Evolutionary conservation across 2,329 filamentous ascomycete species (phyloP).

Genomic region (Calonectria montana): DNA sequence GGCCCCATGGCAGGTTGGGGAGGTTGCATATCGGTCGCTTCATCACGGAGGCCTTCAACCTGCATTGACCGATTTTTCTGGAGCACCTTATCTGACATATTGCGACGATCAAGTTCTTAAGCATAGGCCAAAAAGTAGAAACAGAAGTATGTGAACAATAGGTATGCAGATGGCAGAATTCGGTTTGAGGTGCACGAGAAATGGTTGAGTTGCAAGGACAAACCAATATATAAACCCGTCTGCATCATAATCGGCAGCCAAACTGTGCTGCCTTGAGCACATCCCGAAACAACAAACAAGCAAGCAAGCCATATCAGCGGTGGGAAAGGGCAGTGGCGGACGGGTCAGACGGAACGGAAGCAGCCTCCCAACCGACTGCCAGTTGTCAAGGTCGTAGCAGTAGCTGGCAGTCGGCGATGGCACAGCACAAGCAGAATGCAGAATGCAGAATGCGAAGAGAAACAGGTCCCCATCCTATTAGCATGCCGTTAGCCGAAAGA

Average conservation of each 20-base stretch:
- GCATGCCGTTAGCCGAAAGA: not conserved
- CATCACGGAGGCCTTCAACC: not conserved
- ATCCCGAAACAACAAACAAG: not conserved
- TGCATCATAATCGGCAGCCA: not conserved
- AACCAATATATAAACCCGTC: not conserved
- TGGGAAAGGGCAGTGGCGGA: not conserved
- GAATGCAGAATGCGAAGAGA: not conserved
- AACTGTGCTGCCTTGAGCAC: not conserved
- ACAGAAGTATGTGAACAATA: not conserved
- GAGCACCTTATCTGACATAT: not conserved
- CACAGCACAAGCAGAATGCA: not conserved
- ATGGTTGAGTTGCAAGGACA: too few relatives aligned
- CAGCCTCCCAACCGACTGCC: not conserved
- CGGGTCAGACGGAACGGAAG: slow-evolving; percentile 10
- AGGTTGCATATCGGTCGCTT: too few relatives aligned
- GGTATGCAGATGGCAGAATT: not conserved
- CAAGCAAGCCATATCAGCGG: not conserved
- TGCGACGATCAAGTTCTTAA: not conserved
- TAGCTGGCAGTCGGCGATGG: slow-evolving; percentile 3
- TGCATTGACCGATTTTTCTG: not conserved
- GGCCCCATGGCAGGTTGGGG: not conserved
- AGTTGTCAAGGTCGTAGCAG: not conserved
- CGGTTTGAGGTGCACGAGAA: not conserved
- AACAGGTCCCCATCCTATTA: not conserved
- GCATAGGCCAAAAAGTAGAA: not conserved